Conservation (phyloP, 2,329 filamentous ascomycete genomes). For the Domatiomyces globalis region DNA sequence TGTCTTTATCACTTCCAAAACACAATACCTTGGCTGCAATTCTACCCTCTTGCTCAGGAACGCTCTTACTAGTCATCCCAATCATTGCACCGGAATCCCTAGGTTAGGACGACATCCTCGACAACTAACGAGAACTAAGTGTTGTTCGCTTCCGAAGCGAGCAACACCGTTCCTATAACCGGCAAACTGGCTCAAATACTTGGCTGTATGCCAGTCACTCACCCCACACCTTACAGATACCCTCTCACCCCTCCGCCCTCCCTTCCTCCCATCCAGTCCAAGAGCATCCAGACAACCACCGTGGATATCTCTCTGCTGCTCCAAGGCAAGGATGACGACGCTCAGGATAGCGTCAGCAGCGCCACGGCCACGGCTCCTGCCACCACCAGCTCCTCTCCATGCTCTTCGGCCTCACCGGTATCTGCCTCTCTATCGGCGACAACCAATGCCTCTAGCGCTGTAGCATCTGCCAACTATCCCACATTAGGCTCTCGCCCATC, state of each 20-base stretch:
- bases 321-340: conserved; percentile 38
- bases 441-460: conserved; percentile 1
- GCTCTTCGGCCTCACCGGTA: conserved; percentile 2
- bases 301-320: conserved; percentile 92
- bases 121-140: background rate
- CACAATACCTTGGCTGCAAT: background rate
- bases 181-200: background rate
- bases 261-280: background rate
- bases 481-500: conserved; percentile 16
- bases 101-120: too few species aligned
- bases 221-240: background rate
- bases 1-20: background rate
- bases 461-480: conserved; percentile 10
- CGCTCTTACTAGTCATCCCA: too few species aligned
- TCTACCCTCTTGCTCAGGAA: too few species aligned
- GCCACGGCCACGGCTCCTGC: background rate
- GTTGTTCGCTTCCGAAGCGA: background rate
- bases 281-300: conserved; percentile 32
- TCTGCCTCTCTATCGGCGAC: background rate
- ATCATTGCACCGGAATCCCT: too few species aligned
- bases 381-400: background rate
- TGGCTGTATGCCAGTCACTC: background rate
- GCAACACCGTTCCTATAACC: background rate
- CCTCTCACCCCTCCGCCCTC: background rate
- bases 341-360: background rate